Percentiles rank a stretch among this genome's conserved stretches.
These are phyloP conservation scores for Plasmodium fragile DNA, from an alignment of 169 alveolate species.

Conservation along the genomic window DNA sequence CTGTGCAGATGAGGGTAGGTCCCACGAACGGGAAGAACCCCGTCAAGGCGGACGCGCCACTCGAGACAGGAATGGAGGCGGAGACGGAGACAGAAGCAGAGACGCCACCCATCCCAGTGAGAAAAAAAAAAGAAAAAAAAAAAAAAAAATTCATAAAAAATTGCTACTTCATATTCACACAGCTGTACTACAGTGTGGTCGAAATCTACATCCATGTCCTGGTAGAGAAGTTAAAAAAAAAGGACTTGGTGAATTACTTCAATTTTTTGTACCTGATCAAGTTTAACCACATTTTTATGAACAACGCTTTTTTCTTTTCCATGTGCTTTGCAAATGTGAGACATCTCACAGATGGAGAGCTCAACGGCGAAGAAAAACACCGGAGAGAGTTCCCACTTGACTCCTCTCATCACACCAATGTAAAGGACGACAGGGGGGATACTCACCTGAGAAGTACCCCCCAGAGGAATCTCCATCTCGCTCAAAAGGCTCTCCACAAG, in stretches of 20 bases:
- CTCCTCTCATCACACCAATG: background rate
- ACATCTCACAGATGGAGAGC: background rate
- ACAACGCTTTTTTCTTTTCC: conserved; percentile 54
- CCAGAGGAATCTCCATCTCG: background rate
- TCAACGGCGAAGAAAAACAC: background rate
- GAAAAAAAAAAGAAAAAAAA: background rate
- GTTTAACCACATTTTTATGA: conserved; percentile 25
- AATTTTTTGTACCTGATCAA: conserved; percentile 37
- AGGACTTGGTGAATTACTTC: conserved; percentile 8
- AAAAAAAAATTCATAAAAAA: background rate
- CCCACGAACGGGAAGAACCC: background rate
- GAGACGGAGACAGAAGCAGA: background rate
- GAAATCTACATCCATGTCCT: conserved; percentile 21
- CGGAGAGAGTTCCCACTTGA: background rate
- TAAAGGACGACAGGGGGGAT: background rate
- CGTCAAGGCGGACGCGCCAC: background rate
- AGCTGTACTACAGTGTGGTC: conserved; percentile 2
- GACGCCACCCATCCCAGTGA: background rate
- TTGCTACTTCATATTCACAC: conserved; percentile 7
- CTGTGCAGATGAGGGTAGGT: background rate
- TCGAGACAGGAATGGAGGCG: background rate
- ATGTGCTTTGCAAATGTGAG: background rate
- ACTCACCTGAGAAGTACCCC: background rate
- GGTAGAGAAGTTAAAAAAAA: conserved; percentile 47
- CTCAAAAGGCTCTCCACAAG: background rate